A percentile compares a stretch with the other conserved stretches of the same genome.
Conservation (phyloP, 805 yeast species). For the Tetrapisispora arboricola region DNA sequence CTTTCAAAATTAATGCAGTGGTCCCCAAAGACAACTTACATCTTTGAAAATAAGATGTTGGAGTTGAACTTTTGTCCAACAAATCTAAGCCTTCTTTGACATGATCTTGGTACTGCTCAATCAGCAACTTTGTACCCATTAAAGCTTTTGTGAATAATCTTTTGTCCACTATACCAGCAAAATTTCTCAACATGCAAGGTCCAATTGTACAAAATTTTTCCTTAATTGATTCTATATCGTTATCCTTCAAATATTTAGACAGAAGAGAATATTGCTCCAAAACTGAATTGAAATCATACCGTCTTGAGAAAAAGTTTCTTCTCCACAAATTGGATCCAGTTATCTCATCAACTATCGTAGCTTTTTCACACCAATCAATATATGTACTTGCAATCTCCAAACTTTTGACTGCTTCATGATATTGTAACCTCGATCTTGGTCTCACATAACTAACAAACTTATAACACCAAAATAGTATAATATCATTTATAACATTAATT, state of each 20-base stretch:
- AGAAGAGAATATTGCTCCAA: slow-evolving; percentile 60
- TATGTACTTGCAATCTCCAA: slow-evolving; percentile 45
- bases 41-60: slow-evolving; percentile 74
- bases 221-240: slow-evolving; percentile 48
- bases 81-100: slow-evolving; percentile 65
- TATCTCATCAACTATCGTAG: slow-evolving; percentile 39
- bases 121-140: slow-evolving; percentile 78
- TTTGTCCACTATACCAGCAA: slow-evolving; percentile 81
- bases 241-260: slow-evolving; percentile 45
- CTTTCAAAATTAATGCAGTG: slow-evolving; percentile 85
- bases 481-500: slow-evolving; percentile 34
- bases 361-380: slow-evolving; percentile 59
- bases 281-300: slow-evolving; percentile 77
- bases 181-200: slow-evolving; percentile 57
- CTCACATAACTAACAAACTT: slow-evolving; percentile 20
- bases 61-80: slow-evolving; percentile 40
- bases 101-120: slow-evolving; percentile 58
- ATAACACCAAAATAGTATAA: slow-evolving; percentile 33
- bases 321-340: slow-evolving; percentile 60
- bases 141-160: slow-evolving; percentile 71
- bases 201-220: slow-evolving; percentile 68
- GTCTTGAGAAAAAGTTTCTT: slow-evolving; percentile 67
- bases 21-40: slow-evolving; percentile 78
- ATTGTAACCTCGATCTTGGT: slow-evolving; percentile 23
- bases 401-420: slow-evolving; percentile 37